A percentile compares a stretch with the other conserved stretches of the same genome.
phyloP scores from a whole-genome alignment of 208 protist species.

The Kentomonas sorsogonicus region DNA sequence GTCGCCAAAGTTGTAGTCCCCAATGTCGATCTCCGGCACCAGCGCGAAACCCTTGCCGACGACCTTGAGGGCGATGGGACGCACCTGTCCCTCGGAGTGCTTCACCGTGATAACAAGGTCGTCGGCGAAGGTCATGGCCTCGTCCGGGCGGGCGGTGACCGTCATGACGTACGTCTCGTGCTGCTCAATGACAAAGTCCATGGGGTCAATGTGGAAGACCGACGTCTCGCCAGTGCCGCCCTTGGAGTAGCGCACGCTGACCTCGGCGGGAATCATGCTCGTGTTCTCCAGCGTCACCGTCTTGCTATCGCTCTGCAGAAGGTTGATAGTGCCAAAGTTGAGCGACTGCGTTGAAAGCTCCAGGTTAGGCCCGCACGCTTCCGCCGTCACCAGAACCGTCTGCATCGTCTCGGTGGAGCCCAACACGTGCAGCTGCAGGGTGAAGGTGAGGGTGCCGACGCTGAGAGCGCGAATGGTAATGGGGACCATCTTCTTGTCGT shows the following conservation, averaged over 20 bases:
- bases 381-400: constrained; percentile 62
- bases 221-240: background rate
- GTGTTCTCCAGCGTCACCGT: constrained; percentile 71
- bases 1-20: constrained; percentile 83
- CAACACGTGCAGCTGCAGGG: constrained; percentile 70
- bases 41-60: constrained; percentile 89
- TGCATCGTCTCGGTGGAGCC: constrained; percentile 37
- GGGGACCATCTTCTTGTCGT: constrained; percentile 47
- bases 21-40: constrained; percentile 35
- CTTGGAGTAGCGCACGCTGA: constrained; percentile 14
- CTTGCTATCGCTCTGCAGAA: constrained; percentile 43
- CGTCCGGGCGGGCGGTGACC: constrained; percentile 79
- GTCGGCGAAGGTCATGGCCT: constrained; percentile 80
- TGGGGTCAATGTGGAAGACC: constrained; percentile 38
- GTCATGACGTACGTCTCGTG: constrained; percentile 42
- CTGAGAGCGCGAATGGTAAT: constrained; percentile 70
- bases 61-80: constrained; percentile 62
- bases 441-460: constrained; percentile 77
- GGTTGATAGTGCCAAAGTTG: constrained; percentile 63
- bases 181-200: constrained; percentile 53
- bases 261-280: constrained; percentile 73
- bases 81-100: constrained; percentile 31
- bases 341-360: constrained; percentile 41
- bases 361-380: constrained; percentile 70
- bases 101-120: constrained; percentile 63